phyloP scores from a whole-genome alignment of 176 grass and related monocot genomes.

The Eleusine coracana region DNA sequence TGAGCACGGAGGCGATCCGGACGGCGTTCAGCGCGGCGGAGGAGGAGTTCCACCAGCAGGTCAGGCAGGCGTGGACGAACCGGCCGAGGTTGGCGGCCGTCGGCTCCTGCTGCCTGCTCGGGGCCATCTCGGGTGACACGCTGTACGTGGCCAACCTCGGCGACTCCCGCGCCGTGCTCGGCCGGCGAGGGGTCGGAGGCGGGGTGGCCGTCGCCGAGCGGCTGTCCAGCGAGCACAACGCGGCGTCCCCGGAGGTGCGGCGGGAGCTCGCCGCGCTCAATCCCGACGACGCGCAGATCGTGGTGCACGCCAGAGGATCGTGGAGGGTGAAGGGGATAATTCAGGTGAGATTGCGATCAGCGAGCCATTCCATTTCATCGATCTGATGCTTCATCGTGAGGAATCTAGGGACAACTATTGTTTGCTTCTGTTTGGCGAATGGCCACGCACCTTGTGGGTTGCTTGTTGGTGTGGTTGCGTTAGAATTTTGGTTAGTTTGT shows the following conservation, averaged over 20 bases:
- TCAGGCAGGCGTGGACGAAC: slow-evolving; percentile 52
- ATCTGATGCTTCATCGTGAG: background rate
- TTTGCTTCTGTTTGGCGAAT: slow-evolving; percentile 5
- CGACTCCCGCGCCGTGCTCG: slow-evolving; percentile 84
- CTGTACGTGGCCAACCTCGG: slow-evolving; percentile 89
- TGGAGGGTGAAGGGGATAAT: slow-evolving; percentile 95
- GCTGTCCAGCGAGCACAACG: slow-evolving; percentile 78
- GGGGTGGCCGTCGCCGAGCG: slow-evolving; percentile 61
- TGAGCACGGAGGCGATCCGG: slow-evolving; percentile 73
- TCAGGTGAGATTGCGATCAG: slow-evolving; percentile 55
- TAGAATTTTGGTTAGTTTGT: background rate
- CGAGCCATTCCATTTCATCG: background rate
- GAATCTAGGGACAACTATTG: background rate
- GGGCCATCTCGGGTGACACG: slow-evolving; percentile 68
- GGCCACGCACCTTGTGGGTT: background rate
- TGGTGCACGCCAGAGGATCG: slow-evolving; percentile 64
- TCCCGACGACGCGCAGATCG: slow-evolving; percentile 82
- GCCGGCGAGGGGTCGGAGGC: slow-evolving; percentile 50
- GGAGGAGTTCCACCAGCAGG: slow-evolving; percentile 83
- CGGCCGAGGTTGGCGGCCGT: slow-evolving; percentile 72
- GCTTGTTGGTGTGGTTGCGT: background rate
- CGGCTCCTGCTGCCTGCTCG: slow-evolving; percentile 88
- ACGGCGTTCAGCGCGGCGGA: slow-evolving; percentile 69
- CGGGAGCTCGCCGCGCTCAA: slow-evolving; percentile 60
- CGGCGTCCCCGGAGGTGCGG: slow-evolving; percentile 59